These are phyloP conservation scores for Gloeopeniophorella convolvens DNA, from an alignment of 768 basidiomycete species.

Conservation along the genomic window DNA sequence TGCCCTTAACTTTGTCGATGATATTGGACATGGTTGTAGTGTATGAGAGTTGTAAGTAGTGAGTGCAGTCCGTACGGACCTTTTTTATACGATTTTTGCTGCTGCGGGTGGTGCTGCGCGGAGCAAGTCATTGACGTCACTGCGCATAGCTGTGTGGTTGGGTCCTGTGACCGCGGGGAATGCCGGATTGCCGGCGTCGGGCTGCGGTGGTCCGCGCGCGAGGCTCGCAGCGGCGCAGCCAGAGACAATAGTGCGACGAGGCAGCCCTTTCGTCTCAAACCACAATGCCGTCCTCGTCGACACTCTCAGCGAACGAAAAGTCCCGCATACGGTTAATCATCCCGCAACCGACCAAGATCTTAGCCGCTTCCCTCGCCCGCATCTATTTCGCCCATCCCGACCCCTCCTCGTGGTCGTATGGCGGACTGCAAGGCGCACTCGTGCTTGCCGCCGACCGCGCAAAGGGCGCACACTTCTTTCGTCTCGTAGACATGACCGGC, in stretches of 20 bases:
- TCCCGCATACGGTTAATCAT: conserved; percentile 61
- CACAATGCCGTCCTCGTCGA: conserved; percentile 67
- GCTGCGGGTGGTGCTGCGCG: too few relatives aligned
- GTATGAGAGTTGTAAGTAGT: too few relatives aligned
- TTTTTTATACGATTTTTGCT: too few relatives aligned
- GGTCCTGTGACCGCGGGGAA: too few relatives aligned
- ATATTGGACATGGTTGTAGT: conserved; percentile 11
- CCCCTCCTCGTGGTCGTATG: conserved; percentile 74
- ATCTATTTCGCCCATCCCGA: conserved; percentile 87
- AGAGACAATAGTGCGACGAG: too few relatives aligned
- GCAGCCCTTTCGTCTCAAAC: too few relatives aligned
- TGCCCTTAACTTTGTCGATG: conserved; percentile 14
- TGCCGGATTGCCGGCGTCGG: too few relatives aligned
- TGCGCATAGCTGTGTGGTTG: too few relatives aligned
- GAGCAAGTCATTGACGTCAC: too few relatives aligned
- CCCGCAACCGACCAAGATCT: conserved; percentile 56
- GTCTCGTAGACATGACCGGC: conserved; percentile 78
- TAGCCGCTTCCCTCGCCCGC: conserved; percentile 74
- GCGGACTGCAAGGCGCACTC: conserved; percentile 82
- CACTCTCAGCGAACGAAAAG: conserved; percentile 72
- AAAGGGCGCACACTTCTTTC: conserved; percentile 54
- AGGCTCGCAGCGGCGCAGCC: too few relatives aligned
- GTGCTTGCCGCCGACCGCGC: conserved; percentile 59
- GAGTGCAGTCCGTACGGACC: too few relatives aligned
- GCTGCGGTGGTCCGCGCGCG: too few relatives aligned